Conservation (phyloP, 1,139 yeast species). For the Maudiozyma humilis region DNA sequence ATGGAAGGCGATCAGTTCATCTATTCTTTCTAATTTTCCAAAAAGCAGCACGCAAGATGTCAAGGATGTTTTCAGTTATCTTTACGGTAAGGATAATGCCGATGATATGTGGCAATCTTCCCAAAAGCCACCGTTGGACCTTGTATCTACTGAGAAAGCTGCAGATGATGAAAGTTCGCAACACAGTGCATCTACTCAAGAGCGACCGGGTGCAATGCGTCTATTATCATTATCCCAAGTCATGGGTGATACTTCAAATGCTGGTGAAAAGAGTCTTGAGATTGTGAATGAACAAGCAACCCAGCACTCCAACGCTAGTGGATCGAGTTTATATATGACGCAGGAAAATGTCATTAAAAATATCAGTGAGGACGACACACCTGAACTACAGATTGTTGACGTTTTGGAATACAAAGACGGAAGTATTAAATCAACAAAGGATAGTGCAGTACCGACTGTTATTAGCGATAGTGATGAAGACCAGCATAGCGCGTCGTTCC, state of each 20-base stretch:
- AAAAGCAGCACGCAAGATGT: slow-evolving; percentile 18
- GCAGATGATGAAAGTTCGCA: neutral
- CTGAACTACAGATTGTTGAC: neutral
- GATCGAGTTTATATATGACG: neutral
- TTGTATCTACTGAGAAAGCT: slow-evolving; percentile 1
- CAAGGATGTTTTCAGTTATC: slow-evolving; percentile 17
- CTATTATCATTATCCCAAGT: slow-evolving; percentile 24
- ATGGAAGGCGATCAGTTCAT: slow-evolving; percentile 20
- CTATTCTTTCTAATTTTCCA: slow-evolving; percentile 19
- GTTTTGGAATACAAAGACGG: neutral
- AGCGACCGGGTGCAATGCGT: neutral
- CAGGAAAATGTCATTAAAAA: neutral
- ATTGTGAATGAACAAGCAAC: neutral
- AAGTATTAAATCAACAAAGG: neutral
- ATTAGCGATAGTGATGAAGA: neutral
- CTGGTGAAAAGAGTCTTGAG: neutral
- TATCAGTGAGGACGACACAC: neutral
- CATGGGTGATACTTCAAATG: slow-evolving; percentile 15
- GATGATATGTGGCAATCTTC: slow-evolving; percentile 25
- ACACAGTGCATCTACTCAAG: neutral
- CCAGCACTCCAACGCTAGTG: neutral
- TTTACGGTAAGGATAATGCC: slow-evolving; percentile 19
- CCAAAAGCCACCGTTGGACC: slow-evolving; percentile 17
- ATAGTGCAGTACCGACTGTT: neutral
- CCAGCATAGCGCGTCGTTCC: no score